Evolutionary conservation across 1,139 yeast genomes (phyloP).

Genomic region (Geotrichum macrosporum): DNA sequence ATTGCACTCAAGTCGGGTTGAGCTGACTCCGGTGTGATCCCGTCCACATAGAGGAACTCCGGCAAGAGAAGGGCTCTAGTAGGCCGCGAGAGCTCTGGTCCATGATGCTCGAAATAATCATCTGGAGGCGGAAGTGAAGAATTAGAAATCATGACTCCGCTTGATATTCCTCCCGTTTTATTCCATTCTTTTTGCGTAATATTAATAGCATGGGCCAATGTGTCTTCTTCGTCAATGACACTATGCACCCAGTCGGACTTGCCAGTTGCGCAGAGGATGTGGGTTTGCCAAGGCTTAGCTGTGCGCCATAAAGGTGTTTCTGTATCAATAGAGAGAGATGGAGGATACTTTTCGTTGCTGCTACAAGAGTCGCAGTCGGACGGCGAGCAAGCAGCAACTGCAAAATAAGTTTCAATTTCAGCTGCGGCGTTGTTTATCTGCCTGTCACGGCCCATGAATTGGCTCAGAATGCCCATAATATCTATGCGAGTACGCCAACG

Average conservation of each 20-base stretch:
- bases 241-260: constrained; percentile 80
- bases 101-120: constrained; percentile 28
- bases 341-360: constrained; percentile 46
- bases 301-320: constrained; percentile 62
- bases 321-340: constrained; percentile 51
- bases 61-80: constrained; percentile 58
- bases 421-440: background rate
- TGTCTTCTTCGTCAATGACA: constrained; percentile 52
- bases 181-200: constrained; percentile 9
- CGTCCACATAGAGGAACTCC: constrained; percentile 65
- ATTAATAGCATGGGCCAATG: constrained; percentile 49
- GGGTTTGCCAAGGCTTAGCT: constrained; percentile 64
- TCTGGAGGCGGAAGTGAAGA: constrained; percentile 35
- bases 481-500: too few relatives aligned
- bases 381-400: constrained; percentile 30
- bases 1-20: constrained; percentile 45
- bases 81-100: constrained; percentile 22
- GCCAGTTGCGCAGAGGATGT: constrained; percentile 77
- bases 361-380: constrained; percentile 29
- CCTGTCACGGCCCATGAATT: background rate
- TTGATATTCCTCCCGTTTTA: constrained; percentile 23
- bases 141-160: constrained; percentile 35
- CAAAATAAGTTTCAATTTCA: constrained; percentile 22
- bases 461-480: constrained; percentile 10
- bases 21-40: constrained; percentile 47